Conservation (phyloP, 768 basidiomycete species). For the Leucosporidium creatinivorum region DNA sequence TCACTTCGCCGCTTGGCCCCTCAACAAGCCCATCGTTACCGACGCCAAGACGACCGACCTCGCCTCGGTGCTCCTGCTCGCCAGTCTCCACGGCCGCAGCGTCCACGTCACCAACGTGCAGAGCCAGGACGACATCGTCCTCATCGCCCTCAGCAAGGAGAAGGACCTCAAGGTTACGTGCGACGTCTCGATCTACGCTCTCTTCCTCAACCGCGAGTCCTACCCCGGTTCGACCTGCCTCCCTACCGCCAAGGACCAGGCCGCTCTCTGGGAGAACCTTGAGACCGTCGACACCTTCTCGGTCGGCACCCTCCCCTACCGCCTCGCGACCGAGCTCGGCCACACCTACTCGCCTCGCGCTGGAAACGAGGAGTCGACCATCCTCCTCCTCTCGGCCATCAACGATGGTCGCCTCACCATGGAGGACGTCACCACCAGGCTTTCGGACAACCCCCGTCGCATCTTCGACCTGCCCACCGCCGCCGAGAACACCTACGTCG, state of each 20-base stretch:
- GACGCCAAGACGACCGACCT: slow-evolving; percentile 87
- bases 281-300: slow-evolving; percentile 84
- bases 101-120: slow-evolving; percentile 88
- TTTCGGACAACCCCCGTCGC: slow-evolving; percentile 83
- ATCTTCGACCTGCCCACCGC: slow-evolving; percentile 79
- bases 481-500: slow-evolving; percentile 73
- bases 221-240: slow-evolving; percentile 60
- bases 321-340: slow-evolving; percentile 58
- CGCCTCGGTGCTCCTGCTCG: slow-evolving; percentile 83
- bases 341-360: slow-evolving; percentile 60
- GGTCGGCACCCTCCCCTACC: slow-evolving; percentile 74
- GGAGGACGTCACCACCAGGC: slow-evolving; percentile 68
- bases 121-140: slow-evolving; percentile 67
- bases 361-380: slow-evolving; percentile 79
- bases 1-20: slow-evolving; percentile 84
- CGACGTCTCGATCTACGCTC: slow-evolving; percentile 82
- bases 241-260: slow-evolving; percentile 69
- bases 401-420: slow-evolving; percentile 68
- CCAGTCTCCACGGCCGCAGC: slow-evolving; percentile 80
- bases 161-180: slow-evolving; percentile 92
- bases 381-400: slow-evolving; percentile 79
- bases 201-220: slow-evolving; percentile 76
- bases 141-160: slow-evolving; percentile 90
- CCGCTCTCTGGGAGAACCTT: slow-evolving; percentile 75
- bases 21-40: slow-evolving; percentile 86